Evolutionary conservation across 1,139 yeast species (phyloP), one percentile per base, ranked within the genome.

Genomic region (Saccharomyces hybrid): DNA sequence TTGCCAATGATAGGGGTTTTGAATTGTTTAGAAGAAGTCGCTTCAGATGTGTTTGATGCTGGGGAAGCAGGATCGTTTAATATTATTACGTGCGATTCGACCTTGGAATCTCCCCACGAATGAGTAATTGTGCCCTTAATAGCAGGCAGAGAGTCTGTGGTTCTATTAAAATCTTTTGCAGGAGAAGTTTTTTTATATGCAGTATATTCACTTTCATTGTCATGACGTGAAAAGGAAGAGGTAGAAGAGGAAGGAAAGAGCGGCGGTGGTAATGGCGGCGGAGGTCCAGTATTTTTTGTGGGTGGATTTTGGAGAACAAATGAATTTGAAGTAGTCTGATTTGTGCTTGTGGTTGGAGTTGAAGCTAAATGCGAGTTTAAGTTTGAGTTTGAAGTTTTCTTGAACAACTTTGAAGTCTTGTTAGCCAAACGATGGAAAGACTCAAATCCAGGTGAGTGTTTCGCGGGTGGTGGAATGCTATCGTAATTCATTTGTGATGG

Each of bases 61-160:
- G 46, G 42, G 14, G 54, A 26, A 14, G 51, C 34, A 8, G 57
- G 54, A 31, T 56, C 53, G 53, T 68, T 67, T 49, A 68, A 55
- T 28, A 62, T 55, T 23, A 68, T 68, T 1, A 68, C 64, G 31
- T 51, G 29, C 46, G 61, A 57, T 16, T 61, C 59, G 6, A 62
- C 53, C 44, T 61, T 56, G 20, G 57, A 31, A 44, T 56, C 53
- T 1, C 76, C 76, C 76, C 76, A 73, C 38, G 72, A 72, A 57
- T 73, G 76, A 7, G 71, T 71, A 28, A 73, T 62, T 3, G 76
- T 73, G 0, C 76, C 76, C 31, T 66, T 67, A 5, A 73, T 73
- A 0, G 71, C 65, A 1, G 74, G 73, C 5, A 60, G 50, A 5
- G 64, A 60, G 25, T 38, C 44, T 13, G 25, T 38, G 44, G 25